phyloP scores from a whole-genome alignment of 2,329 filamentous ascomycete genomes.

The Elsinoe batatas region DNA sequence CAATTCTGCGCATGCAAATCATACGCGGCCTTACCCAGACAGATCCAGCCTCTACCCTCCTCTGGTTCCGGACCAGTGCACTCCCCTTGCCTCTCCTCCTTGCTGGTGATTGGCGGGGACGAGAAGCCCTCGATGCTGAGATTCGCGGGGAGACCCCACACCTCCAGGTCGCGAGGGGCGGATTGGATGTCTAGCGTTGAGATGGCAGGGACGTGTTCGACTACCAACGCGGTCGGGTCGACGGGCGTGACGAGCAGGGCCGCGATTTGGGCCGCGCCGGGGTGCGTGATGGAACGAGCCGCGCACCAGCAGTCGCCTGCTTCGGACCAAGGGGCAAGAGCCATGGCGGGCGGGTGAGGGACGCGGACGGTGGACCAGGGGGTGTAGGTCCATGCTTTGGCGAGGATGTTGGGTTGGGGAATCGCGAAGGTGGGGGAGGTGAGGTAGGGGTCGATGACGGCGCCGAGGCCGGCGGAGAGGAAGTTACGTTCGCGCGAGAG shows the following conservation, averaged over 20 bases:
- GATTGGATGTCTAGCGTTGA: constrained; percentile 31
- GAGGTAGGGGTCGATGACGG: constrained; percentile 48
- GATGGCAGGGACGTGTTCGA: constrained; percentile 37
- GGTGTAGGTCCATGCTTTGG: constrained; percentile 17
- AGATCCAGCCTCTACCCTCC: constrained; percentile 25
- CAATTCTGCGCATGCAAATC: constrained; percentile 32
- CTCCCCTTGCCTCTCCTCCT: constrained; percentile 13
- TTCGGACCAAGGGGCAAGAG: constrained; percentile 62
- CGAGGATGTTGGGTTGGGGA: constrained; percentile 16
- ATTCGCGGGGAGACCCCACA: constrained; percentile 31
- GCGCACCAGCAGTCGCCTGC: constrained; percentile 85
- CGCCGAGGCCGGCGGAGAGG: constrained; percentile 57
- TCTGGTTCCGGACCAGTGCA: constrained; percentile 16
- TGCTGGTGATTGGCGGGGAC: constrained; percentile 13
- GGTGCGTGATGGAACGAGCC: constrained; percentile 33
- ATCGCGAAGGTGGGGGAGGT: constrained; percentile 48
- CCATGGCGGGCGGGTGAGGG: constrained; percentile 40
- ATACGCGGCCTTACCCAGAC: constrained; percentile 33
- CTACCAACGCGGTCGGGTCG: constrained; percentile 31
- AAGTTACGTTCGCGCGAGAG: constrained; percentile 49
- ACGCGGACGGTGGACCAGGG: constrained; percentile 18
- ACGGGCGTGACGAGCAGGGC: constrained; percentile 37
- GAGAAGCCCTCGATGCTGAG: constrained; percentile 8
- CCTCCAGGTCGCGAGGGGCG: constrained; percentile 35
- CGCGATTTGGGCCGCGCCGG: constrained; percentile 53